Evolutionary conservation across 306 rosid genomes (phyloP).

Genomic region (Canavalia gladiata): DNA sequence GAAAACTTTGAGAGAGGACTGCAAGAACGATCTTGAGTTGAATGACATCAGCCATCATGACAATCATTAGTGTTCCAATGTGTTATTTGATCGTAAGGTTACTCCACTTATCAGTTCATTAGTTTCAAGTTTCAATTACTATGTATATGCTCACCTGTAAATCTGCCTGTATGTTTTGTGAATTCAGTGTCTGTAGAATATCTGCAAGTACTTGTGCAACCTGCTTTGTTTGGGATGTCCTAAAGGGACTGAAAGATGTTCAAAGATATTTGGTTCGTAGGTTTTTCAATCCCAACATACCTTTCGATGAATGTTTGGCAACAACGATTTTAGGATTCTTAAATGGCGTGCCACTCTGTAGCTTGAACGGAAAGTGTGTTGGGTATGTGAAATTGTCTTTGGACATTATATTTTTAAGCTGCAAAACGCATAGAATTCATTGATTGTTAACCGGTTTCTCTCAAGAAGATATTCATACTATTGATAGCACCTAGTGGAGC

Average conservation of each 20-base stretch:
- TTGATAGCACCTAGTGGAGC: not conserved
- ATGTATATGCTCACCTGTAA: constrained; percentile 20
- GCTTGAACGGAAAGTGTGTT: not conserved
- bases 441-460: constrained; percentile 13
- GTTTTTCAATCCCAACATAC: not conserved
- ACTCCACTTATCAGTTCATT: constrained; percentile 34
- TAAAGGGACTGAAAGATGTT: constrained; percentile 29
- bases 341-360: not conserved
- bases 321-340: not conserved
- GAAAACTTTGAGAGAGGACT: constrained; percentile 79
- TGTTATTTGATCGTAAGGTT: constrained; percentile 53
- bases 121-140: constrained; percentile 23
- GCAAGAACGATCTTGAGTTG: constrained; percentile 78
- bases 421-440: not conserved
- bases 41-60: constrained; percentile 56
- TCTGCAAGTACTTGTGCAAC: constrained; percentile 38
- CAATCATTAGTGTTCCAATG: constrained; percentile 53
- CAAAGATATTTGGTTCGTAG: constrained; percentile 6
- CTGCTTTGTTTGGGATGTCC: constrained; percentile 29
- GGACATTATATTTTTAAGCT: not conserved
- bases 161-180: constrained; percentile 22
- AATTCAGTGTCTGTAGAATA: constrained; percentile 28
- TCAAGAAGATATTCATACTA: not conserved
- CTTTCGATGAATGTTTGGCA: constrained; percentile 22
- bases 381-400: not conserved